phyloP scores from a whole-genome alignment of 2,329 filamentous ascomycete genomes.

The Neurospora sp. region DNA sequence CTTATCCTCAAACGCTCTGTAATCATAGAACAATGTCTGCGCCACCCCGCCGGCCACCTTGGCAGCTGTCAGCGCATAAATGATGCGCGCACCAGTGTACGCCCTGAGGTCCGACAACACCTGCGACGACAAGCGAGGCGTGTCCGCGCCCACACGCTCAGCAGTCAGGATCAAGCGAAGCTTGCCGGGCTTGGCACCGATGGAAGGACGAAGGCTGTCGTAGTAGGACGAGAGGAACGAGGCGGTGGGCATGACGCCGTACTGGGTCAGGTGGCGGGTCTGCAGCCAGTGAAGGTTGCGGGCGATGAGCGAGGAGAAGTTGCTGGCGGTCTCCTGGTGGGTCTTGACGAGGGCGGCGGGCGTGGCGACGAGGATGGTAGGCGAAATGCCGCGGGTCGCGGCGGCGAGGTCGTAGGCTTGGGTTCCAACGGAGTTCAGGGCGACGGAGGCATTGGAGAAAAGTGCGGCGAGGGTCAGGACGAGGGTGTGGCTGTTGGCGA shows the following conservation, averaged over 20 bases:
- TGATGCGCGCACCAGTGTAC: constrained; percentile 67
- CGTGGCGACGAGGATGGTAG: constrained; percentile 73
- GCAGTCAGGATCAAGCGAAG: constrained; percentile 74
- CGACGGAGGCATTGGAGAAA: constrained; percentile 74
- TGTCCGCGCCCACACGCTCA: constrained; percentile 55
- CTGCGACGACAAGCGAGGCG: constrained; percentile 55
- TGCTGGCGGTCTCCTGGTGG: constrained; percentile 51
- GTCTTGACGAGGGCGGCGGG: constrained; percentile 62
- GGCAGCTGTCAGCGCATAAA: constrained; percentile 76
- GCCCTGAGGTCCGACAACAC: constrained; percentile 74
- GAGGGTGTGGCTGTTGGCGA: constrained; percentile 71
- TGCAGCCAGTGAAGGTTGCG: constrained; percentile 63
- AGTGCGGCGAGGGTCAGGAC: constrained; percentile 73
- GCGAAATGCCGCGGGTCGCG: constrained; percentile 64
- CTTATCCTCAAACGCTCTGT: constrained; percentile 46
- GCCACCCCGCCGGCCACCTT: constrained; percentile 82
- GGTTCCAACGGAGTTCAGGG: constrained; percentile 80
- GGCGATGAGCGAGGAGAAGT: constrained; percentile 49
- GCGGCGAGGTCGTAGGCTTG: constrained; percentile 60
- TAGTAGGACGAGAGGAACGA: constrained; percentile 54
- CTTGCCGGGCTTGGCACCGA: constrained; percentile 58
- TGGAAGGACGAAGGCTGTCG: constrained; percentile 44
- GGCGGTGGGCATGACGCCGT: constrained; percentile 64
- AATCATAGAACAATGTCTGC: constrained; percentile 84
- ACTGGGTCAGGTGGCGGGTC: constrained; percentile 55